Evolutionary conservation across 75 land plant genomes (phyloP), one percentile per base, ranked within the genome.

Genomic region (Chamaecyparis obtusa): DNA sequence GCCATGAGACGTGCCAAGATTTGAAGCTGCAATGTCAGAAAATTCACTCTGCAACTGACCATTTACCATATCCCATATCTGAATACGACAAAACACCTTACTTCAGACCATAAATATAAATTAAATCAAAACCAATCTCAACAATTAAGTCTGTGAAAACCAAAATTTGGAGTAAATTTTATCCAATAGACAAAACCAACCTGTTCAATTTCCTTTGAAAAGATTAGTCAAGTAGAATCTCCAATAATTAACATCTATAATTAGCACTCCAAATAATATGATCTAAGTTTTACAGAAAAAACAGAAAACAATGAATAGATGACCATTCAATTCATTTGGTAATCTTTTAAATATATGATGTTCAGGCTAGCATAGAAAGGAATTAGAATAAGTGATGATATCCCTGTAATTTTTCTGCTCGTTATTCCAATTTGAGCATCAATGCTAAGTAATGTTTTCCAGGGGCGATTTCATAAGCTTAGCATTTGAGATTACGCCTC

Each of bases 61-160:
- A 75, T 88, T 95, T 41, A 91, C 49, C 3, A 93, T 95, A 85
- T 95, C 96, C 99, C 99, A 97, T 27, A 92, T 92, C 99, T 97
- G 91, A 21, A 80, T 17, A 67, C 55, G 36, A 36, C 81, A 55
- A 80, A 87, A 67, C 71, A 85, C 48, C n/a, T 24, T 7, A 24
- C 2, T 24, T 64, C 67, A 64, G 69, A 7, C n/a, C 2, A 24
- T 7, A 5, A 24, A 64, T 24, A 24, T 64, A 21, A 7, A 64
- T 21, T 57, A 57, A 64, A 64, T 24, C 24, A 21, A 64, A 64
- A 21, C 27, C 21, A 27, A 64, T 64, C n/a, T 64, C n/a, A 64
- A 64, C 69, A 64, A 19, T 60, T 60, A 60, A 21, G 67, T 24
- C 67, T 19, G 21, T 5, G 7, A 60, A 60, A 60, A 60, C 5